Evolutionary conservation across 345 rosid genomes (phyloP).

Genomic region (Populus ilicifolia): DNA sequence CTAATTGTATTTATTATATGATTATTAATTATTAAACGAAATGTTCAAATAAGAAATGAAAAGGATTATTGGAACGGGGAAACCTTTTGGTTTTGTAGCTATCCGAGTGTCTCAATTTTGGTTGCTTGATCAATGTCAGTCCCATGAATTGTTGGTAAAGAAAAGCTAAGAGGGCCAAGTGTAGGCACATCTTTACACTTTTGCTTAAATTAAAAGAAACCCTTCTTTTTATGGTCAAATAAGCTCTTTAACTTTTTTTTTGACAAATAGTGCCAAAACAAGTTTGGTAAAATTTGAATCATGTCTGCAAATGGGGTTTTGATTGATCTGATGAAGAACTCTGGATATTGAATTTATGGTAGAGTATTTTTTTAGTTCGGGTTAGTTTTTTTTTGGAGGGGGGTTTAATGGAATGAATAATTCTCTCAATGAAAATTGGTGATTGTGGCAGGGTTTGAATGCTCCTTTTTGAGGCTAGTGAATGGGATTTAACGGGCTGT

Average conservation of each 20-base stretch:
- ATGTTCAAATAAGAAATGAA: background rate
- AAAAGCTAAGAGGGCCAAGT: background rate
- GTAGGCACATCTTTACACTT: background rate
- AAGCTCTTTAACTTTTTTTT: background rate
- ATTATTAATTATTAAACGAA: background rate
- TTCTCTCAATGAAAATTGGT: background rate
- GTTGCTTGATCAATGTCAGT: conserved; percentile 1
- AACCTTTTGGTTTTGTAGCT: background rate
- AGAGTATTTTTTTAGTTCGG: background rate
- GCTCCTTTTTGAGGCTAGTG: conserved; percentile 20
- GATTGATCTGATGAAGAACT: background rate
- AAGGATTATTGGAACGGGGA: background rate
- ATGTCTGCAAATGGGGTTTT: background rate
- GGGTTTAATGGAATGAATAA: background rate
- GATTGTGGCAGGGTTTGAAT: conserved; percentile 35
- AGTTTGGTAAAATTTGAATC: background rate
- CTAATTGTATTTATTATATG: background rate
- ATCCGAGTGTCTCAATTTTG: background rate
- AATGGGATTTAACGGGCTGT: conserved; percentile 14
- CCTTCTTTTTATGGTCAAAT: background rate
- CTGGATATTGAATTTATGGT: background rate
- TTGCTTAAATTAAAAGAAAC: background rate
- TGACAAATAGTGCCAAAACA: background rate
- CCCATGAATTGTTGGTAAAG: background rate
- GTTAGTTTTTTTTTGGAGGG: background rate